Evolutionary conservation across 345 rosid genomes (phyloP).

Genomic region (Melaleuca alternifolia): DNA sequence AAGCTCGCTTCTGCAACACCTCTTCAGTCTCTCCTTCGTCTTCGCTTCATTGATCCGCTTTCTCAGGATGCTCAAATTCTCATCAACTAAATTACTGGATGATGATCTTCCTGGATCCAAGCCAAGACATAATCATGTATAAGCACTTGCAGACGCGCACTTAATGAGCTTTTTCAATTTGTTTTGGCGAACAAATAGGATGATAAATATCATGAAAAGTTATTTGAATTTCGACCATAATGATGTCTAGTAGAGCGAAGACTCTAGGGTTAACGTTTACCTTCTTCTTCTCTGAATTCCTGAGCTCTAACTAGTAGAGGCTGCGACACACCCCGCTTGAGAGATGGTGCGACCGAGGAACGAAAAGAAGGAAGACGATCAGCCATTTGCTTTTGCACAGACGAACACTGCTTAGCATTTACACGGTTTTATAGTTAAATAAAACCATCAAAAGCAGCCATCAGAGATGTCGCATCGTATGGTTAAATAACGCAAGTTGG

Average conservation of each 20-base stretch:
- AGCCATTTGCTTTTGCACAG: not conserved
- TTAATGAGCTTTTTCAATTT: not conserved
- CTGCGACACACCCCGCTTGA: not conserved
- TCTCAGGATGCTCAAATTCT: slow-evolving; percentile 28
- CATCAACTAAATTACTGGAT: slow-evolving; percentile 19
- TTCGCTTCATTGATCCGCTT: slow-evolving; percentile 34
- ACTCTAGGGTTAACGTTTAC: not conserved
- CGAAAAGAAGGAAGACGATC: not conserved
- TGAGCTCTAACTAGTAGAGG: slow-evolving; percentile 1
- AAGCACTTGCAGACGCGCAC: not conserved
- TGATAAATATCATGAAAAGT: not conserved
- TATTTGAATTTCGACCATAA: not conserved
- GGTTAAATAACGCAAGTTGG: not conserved
- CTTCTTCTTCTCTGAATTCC: not conserved
- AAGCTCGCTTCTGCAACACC: slow-evolving; percentile 26
- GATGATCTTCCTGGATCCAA: slow-evolving; percentile 1
- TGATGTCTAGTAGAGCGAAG: not conserved
- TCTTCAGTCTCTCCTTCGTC: slow-evolving; percentile 41
- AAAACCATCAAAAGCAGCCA: not conserved
- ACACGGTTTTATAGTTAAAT: not conserved
- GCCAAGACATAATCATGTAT: not conserved
- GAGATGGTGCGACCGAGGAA: not conserved
- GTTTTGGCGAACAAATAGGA: not conserved
- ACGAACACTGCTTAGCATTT: not conserved
- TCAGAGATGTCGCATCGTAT: not conserved